Percentiles rank a stretch among this genome's conserved stretches.
Conservation (phyloP, 2,329 filamentous ascomycete genomes). For the Trichoderma aggressivum region DNA sequence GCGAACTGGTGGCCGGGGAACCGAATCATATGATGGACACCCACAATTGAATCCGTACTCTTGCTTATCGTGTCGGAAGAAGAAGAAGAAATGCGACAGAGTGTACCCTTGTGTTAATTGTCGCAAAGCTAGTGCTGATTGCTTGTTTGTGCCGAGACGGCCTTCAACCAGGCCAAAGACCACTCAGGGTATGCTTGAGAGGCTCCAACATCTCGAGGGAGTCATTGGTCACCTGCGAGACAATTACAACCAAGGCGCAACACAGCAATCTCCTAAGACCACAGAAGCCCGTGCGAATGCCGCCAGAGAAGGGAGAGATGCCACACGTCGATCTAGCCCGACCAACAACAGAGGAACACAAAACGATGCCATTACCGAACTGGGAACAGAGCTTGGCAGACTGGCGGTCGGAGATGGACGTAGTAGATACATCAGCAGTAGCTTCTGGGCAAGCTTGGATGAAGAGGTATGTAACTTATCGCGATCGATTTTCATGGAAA, state of each 20-base stretch:
- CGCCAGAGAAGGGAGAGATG: not conserved
- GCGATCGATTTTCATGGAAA: not conserved
- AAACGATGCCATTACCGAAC: not conserved
- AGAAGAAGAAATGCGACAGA: conserved; percentile 3
- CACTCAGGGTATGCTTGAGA: not conserved
- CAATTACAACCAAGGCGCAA: not conserved
- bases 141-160: not conserved
- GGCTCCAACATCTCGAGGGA: conserved; percentile 3
- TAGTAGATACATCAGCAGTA: not conserved
- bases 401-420: not conserved
- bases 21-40: not conserved
- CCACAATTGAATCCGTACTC: conserved; percentile 2
- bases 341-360: not conserved
- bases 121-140: not conserved
- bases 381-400: conserved; percentile 1
- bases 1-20: not conserved
- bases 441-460: not conserved
- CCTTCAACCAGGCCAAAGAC: not conserved
- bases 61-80: not conserved
- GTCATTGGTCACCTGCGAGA: not conserved
- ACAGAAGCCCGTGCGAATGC: not conserved
- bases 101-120: not conserved
- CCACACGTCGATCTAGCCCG: not conserved
- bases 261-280: not conserved
- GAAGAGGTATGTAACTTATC: not conserved